Percentiles rank a stretch among this genome's conserved stretches.
Conservation (phyloP, 306 rosid species). For the Prunus kanzakura region DNA sequence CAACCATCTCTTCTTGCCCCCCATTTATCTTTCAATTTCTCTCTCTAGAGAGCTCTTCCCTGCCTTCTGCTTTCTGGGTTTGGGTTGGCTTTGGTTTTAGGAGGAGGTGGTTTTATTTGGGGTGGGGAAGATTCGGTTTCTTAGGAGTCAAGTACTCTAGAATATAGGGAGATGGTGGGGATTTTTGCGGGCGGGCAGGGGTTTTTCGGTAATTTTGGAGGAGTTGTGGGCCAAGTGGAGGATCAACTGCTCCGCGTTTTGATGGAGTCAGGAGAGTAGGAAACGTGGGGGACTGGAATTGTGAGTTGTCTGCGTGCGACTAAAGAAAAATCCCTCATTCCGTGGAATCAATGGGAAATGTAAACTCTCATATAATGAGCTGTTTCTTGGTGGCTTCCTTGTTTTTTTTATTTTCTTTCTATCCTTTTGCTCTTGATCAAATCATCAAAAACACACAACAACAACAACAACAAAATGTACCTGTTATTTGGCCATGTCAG, state of each 20-base stretch:
- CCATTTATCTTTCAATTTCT: background rate
- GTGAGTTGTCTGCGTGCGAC: constrained; percentile 5
- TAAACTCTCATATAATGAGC: background rate
- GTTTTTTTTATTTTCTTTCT: background rate
- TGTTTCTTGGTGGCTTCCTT: background rate
- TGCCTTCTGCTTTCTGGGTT: background rate
- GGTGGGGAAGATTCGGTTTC: constrained; percentile 15
- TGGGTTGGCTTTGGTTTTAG: background rate
- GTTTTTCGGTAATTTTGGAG: background rate
- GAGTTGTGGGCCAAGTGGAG: constrained; percentile 4
- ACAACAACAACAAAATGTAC: no score
- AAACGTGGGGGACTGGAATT: constrained; percentile 10
- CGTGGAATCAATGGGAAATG: background rate
- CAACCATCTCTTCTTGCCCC: constrained; percentile 41
- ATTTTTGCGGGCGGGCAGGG: background rate
- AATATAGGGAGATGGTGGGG: background rate
- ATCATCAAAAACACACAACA: background rate
- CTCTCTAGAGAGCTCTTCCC: background rate
- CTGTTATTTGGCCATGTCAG: no score
- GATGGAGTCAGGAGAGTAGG: background rate
- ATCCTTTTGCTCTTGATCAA: background rate
- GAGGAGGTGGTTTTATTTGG: background rate
- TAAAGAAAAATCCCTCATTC: background rate
- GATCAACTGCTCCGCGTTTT: constrained; percentile 1
- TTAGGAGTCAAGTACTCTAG: constrained; percentile 6